Conservation (phyloP, 495 filamentous ascomycete species). For the Geopyxis carbonaria region DNA sequence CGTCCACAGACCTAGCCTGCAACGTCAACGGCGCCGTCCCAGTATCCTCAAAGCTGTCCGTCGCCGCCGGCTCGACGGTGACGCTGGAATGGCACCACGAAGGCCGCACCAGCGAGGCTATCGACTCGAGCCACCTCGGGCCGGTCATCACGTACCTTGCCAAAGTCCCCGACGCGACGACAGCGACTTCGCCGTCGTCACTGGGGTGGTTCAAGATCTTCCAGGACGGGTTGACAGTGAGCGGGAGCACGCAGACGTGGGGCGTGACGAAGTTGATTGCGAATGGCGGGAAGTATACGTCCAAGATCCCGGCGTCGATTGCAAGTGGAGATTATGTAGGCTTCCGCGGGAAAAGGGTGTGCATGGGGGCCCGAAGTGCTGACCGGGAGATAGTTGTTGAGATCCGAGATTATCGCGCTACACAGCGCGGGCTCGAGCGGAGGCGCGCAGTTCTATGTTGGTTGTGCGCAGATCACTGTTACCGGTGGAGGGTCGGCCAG, state of each 20-base stretch:
- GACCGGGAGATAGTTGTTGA: constrained; percentile 32
- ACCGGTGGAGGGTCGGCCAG: constrained; percentile 27
- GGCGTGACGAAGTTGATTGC: constrained; percentile 31
- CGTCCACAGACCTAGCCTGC: constrained; percentile 29
- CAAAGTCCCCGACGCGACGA: constrained; percentile 35
- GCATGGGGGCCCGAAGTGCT: constrained; percentile 32
- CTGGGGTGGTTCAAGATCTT: constrained; percentile 37
- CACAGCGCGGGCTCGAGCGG: constrained; percentile 29
- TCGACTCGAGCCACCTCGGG: constrained; percentile 32
- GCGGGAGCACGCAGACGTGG: constrained; percentile 25
- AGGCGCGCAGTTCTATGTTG: constrained; percentile 37
- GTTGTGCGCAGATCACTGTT: constrained; percentile 35
- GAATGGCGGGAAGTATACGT: constrained; percentile 30
- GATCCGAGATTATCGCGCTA: constrained; percentile 36
- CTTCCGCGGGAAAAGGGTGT: constrained; percentile 31
- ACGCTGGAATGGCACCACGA: constrained; percentile 36
- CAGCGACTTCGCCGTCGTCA: constrained; percentile 26
- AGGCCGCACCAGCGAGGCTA: constrained; percentile 30
- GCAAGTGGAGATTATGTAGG: constrained; percentile 31
- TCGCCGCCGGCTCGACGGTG: constrained; percentile 22
- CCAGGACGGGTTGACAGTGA: constrained; percentile 31
- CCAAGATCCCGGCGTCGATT: constrained; percentile 28
- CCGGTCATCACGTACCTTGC: constrained; percentile 36
- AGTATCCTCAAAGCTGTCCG: constrained; percentile 27
- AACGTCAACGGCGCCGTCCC: constrained; percentile 27